phyloP scores from a whole-genome alignment of 2,329 filamentous ascomycete genomes.

The Elsinoe perseae region DNA sequence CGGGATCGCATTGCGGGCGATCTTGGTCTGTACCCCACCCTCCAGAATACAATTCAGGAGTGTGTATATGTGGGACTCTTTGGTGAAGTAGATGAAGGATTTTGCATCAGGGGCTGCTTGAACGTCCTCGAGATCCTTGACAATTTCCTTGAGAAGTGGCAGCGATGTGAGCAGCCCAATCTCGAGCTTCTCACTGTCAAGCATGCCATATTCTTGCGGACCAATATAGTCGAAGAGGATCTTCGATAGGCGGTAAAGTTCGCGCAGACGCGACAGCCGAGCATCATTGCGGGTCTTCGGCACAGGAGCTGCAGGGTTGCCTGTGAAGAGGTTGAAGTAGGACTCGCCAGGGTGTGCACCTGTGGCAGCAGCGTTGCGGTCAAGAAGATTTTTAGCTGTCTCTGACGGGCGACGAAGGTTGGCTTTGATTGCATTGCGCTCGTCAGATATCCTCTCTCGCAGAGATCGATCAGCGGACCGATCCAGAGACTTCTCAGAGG shows the following conservation, averaged over 20 bases:
- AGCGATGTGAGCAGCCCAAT: conserved; percentile 92
- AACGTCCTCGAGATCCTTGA: conserved; percentile 92
- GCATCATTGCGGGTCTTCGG: conserved; percentile 73
- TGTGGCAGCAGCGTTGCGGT: conserved; percentile 16
- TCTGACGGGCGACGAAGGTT: conserved; percentile 49
- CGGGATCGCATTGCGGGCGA: conserved; percentile 86
- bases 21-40: conserved; percentile 94
- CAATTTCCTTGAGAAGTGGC: conserved; percentile 90
- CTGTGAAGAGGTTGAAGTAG: conserved; percentile 87
- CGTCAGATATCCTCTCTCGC: conserved; percentile 7
- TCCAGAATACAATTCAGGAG: conserved; percentile 96
- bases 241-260: conserved; percentile 89
- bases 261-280: conserved; percentile 77
- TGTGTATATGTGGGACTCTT: conserved; percentile 98
- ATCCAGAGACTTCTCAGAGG: conserved; percentile 4
- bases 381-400: conserved; percentile 24
- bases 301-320: conserved; percentile 36
- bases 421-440: conserved; percentile 10
- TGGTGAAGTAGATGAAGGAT: conserved; percentile 98
- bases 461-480: not conserved
- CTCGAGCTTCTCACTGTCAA: conserved; percentile 92
- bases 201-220: conserved; percentile 96
- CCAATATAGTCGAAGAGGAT: conserved; percentile 97
- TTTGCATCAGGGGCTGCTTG: conserved; percentile 91
- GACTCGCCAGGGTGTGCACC: conserved; percentile 44